phyloP scores from a whole-genome alignment of 495 filamentous ascomycete genomes.

The Pseudevernia furfuracea region DNA sequence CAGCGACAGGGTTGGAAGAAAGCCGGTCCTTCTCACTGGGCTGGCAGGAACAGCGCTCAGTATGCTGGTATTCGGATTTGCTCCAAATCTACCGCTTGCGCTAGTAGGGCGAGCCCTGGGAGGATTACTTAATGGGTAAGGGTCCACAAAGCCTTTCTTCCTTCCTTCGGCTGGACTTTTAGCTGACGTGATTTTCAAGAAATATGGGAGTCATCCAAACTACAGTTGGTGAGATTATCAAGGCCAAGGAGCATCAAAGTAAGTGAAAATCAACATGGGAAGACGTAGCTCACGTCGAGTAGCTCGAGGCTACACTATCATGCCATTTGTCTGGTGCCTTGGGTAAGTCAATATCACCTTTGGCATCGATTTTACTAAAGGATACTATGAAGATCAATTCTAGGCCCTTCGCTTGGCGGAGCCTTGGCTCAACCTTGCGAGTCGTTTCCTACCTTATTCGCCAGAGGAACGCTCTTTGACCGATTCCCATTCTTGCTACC shows the following conservation, averaged over 20 bases:
- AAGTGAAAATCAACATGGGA: constrained; percentile 30
- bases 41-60: constrained; percentile 84
- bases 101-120: constrained; percentile 82
- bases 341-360: constrained; percentile 47
- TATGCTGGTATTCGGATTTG: constrained; percentile 90
- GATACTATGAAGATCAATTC: constrained; percentile 50
- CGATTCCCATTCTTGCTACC: constrained; percentile 85
- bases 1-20: constrained; percentile 86
- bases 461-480: constrained; percentile 68
- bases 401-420: constrained; percentile 86
- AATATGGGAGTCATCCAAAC: constrained; percentile 95
- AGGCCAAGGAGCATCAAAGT: constrained; percentile 85
- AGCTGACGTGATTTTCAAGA: constrained; percentile 29
- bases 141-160: constrained; percentile 18
- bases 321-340: constrained; percentile 97
- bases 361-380: constrained; percentile 1
- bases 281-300: constrained; percentile 12
- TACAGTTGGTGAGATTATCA: constrained; percentile 87
- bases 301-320: constrained; percentile 89
- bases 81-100: constrained; percentile 73
- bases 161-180: constrained; percentile 7
- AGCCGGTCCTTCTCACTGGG: constrained; percentile 83
- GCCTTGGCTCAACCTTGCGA: constrained; percentile 77
- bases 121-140: constrained; percentile 84
- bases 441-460: constrained; percentile 71